phyloP scores from a whole-genome alignment of 1,284 basidiomycete species.

The Psilocybe mexicana region DNA sequence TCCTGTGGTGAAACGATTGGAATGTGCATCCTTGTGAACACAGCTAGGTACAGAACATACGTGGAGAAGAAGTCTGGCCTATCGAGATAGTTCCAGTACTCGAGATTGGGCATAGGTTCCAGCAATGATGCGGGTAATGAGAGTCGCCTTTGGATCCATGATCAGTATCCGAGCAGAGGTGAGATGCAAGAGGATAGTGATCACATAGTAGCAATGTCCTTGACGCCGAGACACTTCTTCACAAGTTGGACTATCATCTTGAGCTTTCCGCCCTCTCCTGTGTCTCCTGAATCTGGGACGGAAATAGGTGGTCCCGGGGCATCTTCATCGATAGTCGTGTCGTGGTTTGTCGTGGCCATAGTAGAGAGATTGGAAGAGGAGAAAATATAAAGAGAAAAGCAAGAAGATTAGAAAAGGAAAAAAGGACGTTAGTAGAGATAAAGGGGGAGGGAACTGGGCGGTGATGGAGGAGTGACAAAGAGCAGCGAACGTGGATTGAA shows the following conservation, averaged over 20 bases:
- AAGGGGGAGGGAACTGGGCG: background rate
- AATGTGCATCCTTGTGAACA: background rate
- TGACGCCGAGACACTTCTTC: slow-evolving; percentile 85
- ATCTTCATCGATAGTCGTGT: slow-evolving; percentile 47
- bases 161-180: slow-evolving; percentile 3
- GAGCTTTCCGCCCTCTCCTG: slow-evolving; percentile 85
- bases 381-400: slow-evolving; percentile 4
- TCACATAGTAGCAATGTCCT: slow-evolving; percentile 90
- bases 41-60: slow-evolving; percentile 46
- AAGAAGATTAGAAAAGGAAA: background rate
- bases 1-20: slow-evolving; percentile 40
- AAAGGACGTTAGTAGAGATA: background rate
- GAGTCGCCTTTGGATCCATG: slow-evolving; percentile 60
- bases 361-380: slow-evolving; percentile 2
- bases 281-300: slow-evolving; percentile 72
- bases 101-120: slow-evolving; percentile 91
- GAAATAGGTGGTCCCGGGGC: slow-evolving; percentile 62
- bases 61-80: slow-evolving; percentile 90
- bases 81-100: slow-evolving; percentile 95
- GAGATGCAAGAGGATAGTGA: slow-evolving; percentile 21
- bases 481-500: slow-evolving; percentile 1
- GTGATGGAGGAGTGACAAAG: slow-evolving; percentile 1
- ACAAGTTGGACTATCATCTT: slow-evolving; percentile 89
- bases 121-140: slow-evolving; percentile 88
- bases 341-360: slow-evolving; percentile 15